Evolutionary conservation across 192 early-diverging fungal genomes (phyloP).

Genomic region (Coemansia sp.): DNA sequence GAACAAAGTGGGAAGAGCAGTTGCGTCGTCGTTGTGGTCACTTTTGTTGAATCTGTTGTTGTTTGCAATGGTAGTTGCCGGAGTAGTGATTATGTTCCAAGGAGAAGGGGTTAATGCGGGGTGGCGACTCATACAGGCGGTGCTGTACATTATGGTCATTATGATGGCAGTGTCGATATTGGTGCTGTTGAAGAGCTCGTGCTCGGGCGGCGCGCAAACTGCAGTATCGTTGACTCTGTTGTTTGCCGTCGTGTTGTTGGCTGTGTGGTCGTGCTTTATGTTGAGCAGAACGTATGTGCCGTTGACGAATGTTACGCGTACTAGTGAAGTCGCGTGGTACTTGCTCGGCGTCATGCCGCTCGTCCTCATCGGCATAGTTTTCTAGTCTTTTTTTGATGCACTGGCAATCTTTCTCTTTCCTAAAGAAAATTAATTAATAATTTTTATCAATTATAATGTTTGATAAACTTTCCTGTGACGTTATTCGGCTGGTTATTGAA

Average conservation of each 20-base stretch:
- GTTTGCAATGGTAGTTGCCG: slow-evolving; percentile 6
- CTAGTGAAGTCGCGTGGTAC: slow-evolving; percentile 14
- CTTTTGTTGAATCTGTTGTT: neutral
- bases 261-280: slow-evolving; percentile 15
- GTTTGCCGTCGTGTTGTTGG: slow-evolving; percentile 1
- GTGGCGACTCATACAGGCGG: slow-evolving; percentile 11
- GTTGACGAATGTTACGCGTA: neutral
- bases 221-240: neutral
- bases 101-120: slow-evolving; percentile 1
- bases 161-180: neutral
- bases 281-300: slow-evolving; percentile 12
- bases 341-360: slow-evolving; percentile 12
- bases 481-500: neutral
- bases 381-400: neutral
- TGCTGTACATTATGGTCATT: slow-evolving; percentile 17
- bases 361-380: slow-evolving; percentile 7
- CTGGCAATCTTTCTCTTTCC: too few species aligned
- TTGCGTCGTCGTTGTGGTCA: neutral
- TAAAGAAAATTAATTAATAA: neutral
- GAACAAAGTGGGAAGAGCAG: neutral
- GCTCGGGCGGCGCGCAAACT: neutral
- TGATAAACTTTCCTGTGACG: neutral
- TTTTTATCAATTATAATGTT: neutral
- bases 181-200: neutral
- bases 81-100: slow-evolving; percentile 8